A percentile compares a stretch with the other conserved stretches of the same genome.
These are phyloP conservation scores for Diversispora eburnea DNA, from an alignment of 192 early-diverging fungal genomes.

Conservation along the genomic window DNA sequence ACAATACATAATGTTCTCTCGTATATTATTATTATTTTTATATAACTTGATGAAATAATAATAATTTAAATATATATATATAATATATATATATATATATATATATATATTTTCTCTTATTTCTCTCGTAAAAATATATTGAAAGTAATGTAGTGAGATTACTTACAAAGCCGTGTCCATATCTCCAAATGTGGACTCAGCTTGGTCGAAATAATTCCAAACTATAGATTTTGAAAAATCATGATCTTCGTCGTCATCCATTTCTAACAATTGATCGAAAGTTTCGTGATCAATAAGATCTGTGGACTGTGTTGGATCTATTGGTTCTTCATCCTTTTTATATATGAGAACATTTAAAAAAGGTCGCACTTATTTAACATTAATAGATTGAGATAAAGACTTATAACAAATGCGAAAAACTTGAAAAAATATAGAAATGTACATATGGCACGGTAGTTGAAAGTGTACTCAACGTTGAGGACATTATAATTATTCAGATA, in stretches of 20 bases:
- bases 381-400: background rate
- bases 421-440: too few species aligned
- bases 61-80: too few species aligned
- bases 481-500: background rate
- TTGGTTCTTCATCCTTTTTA: conserved; percentile 12
- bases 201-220: conserved; percentile 81
- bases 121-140: too few species aligned
- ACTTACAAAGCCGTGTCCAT: conserved; percentile 72
- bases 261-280: conserved; percentile 88
- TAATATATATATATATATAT: too few species aligned
- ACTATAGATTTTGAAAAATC: conserved; percentile 77
- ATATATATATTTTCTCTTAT: too few species aligned
- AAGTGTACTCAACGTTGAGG: too few species aligned
- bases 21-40: too few species aligned
- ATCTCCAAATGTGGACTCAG: conserved; percentile 67
- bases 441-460: too few species aligned
- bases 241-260: conserved; percentile 89
- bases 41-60: too few species aligned
- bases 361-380: background rate
- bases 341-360: background rate
- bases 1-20: too few species aligned
- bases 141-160: background rate
- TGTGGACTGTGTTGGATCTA: background rate
- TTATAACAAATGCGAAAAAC: too few species aligned
- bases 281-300: conserved; percentile 74